Conservation (phyloP, 306 rosid genomes). For the Vicia villosa region DNA sequence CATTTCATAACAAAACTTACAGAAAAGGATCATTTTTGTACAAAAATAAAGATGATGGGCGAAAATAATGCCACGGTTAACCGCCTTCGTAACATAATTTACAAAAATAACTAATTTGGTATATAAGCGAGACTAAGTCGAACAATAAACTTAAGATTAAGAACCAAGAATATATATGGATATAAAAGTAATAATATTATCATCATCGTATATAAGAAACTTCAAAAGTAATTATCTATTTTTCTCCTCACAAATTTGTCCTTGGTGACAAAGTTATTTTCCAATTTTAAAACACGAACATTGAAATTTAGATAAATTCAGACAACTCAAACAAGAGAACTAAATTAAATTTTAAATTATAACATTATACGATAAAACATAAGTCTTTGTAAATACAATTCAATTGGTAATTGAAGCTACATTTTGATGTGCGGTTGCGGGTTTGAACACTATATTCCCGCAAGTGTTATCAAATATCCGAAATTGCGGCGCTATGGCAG, state of each 20-base stretch:
- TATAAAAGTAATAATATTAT: background rate
- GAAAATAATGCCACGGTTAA: background rate
- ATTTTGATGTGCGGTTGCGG: no score
- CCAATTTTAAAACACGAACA: background rate
- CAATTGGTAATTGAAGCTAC: no score
- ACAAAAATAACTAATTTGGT: background rate
- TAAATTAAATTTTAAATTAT: no score
- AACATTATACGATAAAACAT: no score
- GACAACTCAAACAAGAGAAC: no score
- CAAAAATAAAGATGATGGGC: background rate
- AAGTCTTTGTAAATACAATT: no score
- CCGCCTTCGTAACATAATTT: background rate
- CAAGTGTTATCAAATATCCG: no score
- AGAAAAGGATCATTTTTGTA: background rate
- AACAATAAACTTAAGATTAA: background rate
- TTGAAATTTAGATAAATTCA: background rate
- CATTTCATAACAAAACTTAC: background rate
- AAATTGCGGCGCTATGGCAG: no score
- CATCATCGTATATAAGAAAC: background rate
- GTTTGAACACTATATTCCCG: no score
- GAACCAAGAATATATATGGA: background rate
- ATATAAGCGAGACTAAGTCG: background rate
- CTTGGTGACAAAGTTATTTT: background rate
- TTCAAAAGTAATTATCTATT: background rate
- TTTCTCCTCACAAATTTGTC: background rate